Percentiles rank a stretch among this genome's conserved stretches.
These are phyloP conservation scores for Flaveria robusta DNA, from an alignment of 129 eudicot species.

Conservation along the genomic window DNA sequence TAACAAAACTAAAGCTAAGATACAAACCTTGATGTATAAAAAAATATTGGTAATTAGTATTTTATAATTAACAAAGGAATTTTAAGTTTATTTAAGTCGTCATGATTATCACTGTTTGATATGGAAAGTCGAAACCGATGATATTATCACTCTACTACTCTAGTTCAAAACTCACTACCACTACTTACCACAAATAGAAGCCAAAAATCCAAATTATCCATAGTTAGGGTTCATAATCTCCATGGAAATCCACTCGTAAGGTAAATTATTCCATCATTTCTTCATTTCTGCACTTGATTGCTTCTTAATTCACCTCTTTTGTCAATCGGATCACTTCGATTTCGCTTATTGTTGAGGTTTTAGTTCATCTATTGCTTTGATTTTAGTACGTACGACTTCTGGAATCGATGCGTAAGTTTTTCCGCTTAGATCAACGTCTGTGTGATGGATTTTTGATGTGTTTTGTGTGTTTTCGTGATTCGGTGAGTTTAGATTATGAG, in stretches of 20 bases:
- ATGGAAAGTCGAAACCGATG: background rate
- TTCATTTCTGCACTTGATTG: slow-evolving; percentile 2
- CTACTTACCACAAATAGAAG: slow-evolving; percentile 4
- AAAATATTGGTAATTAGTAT: too few relatives aligned
- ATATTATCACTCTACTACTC: slow-evolving; percentile 1
- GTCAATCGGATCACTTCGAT: slow-evolving; percentile 20
- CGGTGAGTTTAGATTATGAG: background rate
- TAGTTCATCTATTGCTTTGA: background rate
- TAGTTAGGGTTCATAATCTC: slow-evolving; percentile 21
- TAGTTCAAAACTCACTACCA: slow-evolving; percentile 34
- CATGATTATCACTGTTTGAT: background rate
- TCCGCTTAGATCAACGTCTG: too few relatives aligned
- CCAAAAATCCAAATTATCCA: slow-evolving; percentile 2
- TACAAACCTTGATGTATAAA: too few relatives aligned
- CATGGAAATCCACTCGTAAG: slow-evolving; percentile 26
- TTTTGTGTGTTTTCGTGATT: too few relatives aligned
- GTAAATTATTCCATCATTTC: background rate
- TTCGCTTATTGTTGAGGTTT: slow-evolving; percentile 7
- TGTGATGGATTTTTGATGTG: too few relatives aligned
- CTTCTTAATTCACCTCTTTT: background rate
- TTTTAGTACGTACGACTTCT: too few relatives aligned
- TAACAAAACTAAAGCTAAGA: too few relatives aligned
- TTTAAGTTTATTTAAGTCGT: background rate
- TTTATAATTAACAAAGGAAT: too few relatives aligned
- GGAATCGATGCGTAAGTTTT: too few relatives aligned